Evolutionary conservation across 768 basidiomycete species (phyloP).

Genomic region (Neoboletus brunneissimus): DNA sequence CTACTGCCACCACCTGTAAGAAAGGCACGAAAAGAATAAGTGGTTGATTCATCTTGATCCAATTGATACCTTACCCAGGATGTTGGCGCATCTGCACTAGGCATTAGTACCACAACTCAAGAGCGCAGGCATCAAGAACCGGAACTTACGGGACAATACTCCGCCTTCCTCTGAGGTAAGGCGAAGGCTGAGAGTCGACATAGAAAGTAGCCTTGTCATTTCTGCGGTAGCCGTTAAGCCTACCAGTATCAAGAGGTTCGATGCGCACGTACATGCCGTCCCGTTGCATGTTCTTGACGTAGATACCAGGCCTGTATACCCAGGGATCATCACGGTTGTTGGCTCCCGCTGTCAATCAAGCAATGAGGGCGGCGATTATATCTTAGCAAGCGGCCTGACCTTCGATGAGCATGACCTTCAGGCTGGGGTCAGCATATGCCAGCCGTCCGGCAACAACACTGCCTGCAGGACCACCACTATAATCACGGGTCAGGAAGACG

Average conservation of each 20-base stretch:
- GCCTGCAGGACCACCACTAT: conserved; percentile 63
- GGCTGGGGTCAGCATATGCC: conserved; percentile 66
- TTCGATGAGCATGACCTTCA: conserved; percentile 77
- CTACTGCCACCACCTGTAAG: conserved; percentile 52
- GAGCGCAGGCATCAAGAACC: background rate
- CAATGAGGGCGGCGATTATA: background rate
- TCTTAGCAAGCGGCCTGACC: conserved; percentile 34
- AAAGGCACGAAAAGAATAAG: background rate
- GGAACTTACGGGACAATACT: conserved; percentile 63
- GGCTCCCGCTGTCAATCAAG: conserved; percentile 47
- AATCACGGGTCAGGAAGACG: conserved; percentile 7
- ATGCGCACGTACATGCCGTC: conserved; percentile 55
- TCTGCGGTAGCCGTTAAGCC: conserved; percentile 31
- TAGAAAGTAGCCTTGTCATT: conserved; percentile 78
- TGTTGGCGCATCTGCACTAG: conserved; percentile 56
- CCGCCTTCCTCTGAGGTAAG: conserved; percentile 57
- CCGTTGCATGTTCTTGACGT: conserved; percentile 67
- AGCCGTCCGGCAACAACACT: conserved; percentile 66
- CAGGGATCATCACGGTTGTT: conserved; percentile 74
- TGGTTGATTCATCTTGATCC: background rate
- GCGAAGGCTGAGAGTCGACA: conserved; percentile 55
- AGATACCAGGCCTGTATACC: conserved; percentile 72
- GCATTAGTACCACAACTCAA: background rate
- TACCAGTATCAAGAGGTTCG: background rate
- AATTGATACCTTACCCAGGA: conserved; percentile 40